A percentile compares a stretch with the other conserved stretches of the same genome.
phyloP scores from a whole-genome alignment of 2,329 filamentous ascomycete genomes.

The Lachnellula occidentalis region DNA sequence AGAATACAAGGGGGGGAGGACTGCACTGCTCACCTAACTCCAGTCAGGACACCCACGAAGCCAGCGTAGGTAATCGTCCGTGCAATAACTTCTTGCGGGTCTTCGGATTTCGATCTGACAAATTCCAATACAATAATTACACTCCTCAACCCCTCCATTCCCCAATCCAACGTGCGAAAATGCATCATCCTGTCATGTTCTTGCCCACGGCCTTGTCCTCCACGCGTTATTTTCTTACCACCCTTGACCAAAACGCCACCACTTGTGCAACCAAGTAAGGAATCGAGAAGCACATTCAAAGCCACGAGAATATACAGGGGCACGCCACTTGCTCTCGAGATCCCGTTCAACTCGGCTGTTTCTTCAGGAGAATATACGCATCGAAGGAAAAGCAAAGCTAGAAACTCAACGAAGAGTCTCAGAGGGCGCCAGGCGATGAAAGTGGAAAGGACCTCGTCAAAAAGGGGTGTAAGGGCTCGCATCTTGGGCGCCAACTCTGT shows the following conservation, averaged over 20 bases:
- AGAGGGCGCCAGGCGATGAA: constrained; percentile 21
- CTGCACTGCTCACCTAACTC: constrained; percentile 35
- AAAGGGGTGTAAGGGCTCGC: constrained; percentile 40
- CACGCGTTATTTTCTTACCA: constrained; percentile 11
- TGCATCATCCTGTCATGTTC: constrained; percentile 40
- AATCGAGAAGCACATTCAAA: constrained; percentile 58
- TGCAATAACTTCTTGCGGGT: constrained; percentile 36
- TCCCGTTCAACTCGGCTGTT: constrained; percentile 55
- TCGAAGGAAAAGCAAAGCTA: constrained; percentile 44
- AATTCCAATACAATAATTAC: constrained; percentile 37
- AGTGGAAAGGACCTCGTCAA: constrained; percentile 42
- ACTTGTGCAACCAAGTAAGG: constrained; percentile 61
- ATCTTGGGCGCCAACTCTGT: constrained; percentile 40
- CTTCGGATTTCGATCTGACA: constrained; percentile 28
- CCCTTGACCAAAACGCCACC: constrained; percentile 38
- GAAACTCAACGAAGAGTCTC: constrained; percentile 25
- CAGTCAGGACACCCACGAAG: constrained; percentile 46
- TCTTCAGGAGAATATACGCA: constrained; percentile 50
- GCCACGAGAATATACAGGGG: constrained; percentile 55
- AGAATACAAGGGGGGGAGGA: not conserved
- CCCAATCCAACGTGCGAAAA: constrained; percentile 48
- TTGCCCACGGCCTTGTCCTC: constrained; percentile 6
- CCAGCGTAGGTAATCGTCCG: constrained; percentile 46
- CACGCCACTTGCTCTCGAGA: constrained; percentile 45
- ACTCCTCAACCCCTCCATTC: constrained; percentile 37